Conservation (phyloP, 305 asterid species). For the Solanum hybrid region DNA sequence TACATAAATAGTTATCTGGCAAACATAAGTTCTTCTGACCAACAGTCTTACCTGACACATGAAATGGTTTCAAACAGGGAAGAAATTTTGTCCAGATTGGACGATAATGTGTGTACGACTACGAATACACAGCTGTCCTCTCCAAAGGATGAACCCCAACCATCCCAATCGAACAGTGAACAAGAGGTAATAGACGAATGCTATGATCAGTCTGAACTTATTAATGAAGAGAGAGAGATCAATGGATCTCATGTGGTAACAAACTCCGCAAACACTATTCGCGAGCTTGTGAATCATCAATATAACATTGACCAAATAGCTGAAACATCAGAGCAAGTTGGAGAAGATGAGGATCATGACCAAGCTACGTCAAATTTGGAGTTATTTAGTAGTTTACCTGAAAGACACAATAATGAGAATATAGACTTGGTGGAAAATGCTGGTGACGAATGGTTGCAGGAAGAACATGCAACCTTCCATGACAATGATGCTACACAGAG, state of each 20-base stretch:
- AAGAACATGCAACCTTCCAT: constrained; percentile 16
- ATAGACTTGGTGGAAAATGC: constrained; percentile 12
- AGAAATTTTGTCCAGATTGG: constrained; percentile 68
- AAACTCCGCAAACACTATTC: constrained; percentile 11
- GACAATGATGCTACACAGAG: constrained; percentile 22
- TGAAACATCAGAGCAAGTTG: constrained; percentile 18
- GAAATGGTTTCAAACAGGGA: constrained; percentile 38
- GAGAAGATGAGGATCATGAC: constrained; percentile 15
- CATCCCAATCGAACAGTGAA: constrained; percentile 10
- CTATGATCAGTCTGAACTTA: constrained; percentile 6
- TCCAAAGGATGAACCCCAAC: neutral
- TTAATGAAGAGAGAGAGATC: constrained; percentile 22
- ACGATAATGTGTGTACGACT: constrained; percentile 21
- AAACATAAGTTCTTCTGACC: neutral
- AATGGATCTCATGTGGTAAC: constrained; percentile 1
- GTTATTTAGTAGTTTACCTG: constrained; percentile 3
- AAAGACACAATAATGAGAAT: constrained; percentile 5
- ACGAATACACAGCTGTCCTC: constrained; percentile 9
- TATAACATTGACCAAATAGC: constrained; percentile 19
- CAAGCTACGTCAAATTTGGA: constrained; percentile 15
- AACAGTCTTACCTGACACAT: neutral
- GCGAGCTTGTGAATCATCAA: constrained; percentile 10
- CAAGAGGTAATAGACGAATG: neutral
- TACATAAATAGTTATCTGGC: neutral
- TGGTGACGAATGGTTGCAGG: neutral